phyloP scores from a whole-genome alignment of 768 basidiomycete species.

The Lentinula raphanica region DNA sequence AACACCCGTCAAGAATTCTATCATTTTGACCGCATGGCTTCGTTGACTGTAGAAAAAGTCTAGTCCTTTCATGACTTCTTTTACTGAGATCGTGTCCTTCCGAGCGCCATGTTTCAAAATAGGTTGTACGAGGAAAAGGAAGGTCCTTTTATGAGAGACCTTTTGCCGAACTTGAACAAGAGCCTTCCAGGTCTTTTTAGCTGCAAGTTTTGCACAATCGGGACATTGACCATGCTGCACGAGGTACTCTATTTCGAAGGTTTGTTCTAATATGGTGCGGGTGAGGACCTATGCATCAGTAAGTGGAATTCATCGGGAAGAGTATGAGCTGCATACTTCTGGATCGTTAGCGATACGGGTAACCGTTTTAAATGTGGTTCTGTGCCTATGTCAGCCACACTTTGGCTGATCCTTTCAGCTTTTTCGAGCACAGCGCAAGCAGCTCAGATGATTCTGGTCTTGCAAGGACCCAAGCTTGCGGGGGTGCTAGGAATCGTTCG shows the following conservation, averaged over 20 bases:
- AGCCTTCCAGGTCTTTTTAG: constrained; percentile 99
- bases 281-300: constrained; percentile 66
- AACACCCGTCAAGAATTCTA: constrained; percentile 83
- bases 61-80: constrained; percentile 89
- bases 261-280: constrained; percentile 93
- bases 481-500: constrained; percentile 92
- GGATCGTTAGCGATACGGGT: constrained; percentile 90
- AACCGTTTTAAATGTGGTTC: constrained; percentile 95
- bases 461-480: constrained; percentile 78
- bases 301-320: neutral
- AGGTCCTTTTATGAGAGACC: constrained; percentile 96
- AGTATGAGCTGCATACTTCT: constrained; percentile 56
- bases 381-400: constrained; percentile 98
- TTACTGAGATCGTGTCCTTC: constrained; percentile 90
- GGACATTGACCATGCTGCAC: constrained; percentile 95
- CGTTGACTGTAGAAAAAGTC: constrained; percentile 95
- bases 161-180: constrained; percentile 99
- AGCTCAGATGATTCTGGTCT: constrained; percentile 90
- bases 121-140: constrained; percentile 94
- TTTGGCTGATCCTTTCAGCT: constrained; percentile 89
- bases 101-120: constrained; percentile 96
- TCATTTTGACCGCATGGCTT: constrained; percentile 94
- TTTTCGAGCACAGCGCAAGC: constrained; percentile 89
- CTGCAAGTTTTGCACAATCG: constrained; percentile 88
- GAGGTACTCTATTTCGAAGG: constrained; percentile 94